Base-by-base conservation (phyloP, 768 basidiomycete genomes). In the Auricularia heimuer region DNA sequence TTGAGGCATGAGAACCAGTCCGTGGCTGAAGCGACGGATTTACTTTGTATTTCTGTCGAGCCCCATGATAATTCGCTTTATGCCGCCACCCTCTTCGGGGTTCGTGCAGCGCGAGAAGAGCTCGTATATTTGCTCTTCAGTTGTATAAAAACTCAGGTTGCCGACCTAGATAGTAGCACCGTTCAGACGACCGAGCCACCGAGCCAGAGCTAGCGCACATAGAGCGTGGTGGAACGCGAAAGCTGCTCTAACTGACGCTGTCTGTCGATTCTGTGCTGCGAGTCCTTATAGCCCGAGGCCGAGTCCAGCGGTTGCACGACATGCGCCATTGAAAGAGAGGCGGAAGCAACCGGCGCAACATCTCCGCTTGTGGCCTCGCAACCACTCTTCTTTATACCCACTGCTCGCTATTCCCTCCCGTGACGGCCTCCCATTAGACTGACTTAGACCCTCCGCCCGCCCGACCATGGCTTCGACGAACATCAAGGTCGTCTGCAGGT, bases 401-500 rank as follows among this genome's bases (percentile, higher is more conserved):
- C 34, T 29, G 24, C 56, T 29, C 56, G 24, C 56, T 24, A 14
- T 34, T 29, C 24, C 56, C 34, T 29, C 8, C 54, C 24, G 6
- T 24, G 24, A n/a, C 56, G 18, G 47, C 47, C 47, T 21, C 54
- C 56, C 24, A 14, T n/a, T 60, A 60, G 56, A 33, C 56, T 51
- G 56, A 33, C 56, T 12, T 60, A 60, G 34, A 60, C 24, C 21
- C 7, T 10, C 24, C 34, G 8, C 47, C 6, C 56, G 16, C 8
- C 16, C 34, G 73, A 83, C 82, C 79, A 85, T 88, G 78, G 87
- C 87, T 73, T 80, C 80, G 67, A 94, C 87, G 69, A 95, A 95
- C 75, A 94, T 96, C 83, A 96, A 98, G 82, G 97, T 99, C 73
- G 93, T 99, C 69, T 98, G 96, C 83, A 93, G 96, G 96, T 95